Conservation (phyloP, 1,284 basidiomycete genomes). For the Cutaneotrichosporon sp. region DNA sequence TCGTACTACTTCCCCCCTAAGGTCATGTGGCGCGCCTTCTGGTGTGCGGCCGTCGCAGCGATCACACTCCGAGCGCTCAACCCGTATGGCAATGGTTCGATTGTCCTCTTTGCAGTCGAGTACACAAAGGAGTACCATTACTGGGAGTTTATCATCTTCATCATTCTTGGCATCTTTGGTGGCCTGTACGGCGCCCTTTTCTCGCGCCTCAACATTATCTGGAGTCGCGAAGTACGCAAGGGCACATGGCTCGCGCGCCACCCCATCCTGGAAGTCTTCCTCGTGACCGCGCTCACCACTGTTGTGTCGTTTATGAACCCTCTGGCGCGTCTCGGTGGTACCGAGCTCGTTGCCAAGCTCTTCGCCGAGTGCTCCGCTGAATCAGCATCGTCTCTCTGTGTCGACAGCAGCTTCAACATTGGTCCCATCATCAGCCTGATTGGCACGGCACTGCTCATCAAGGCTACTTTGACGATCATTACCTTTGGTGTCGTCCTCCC, state of each 20-base stretch:
- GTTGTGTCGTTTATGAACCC: conserved; percentile 80
- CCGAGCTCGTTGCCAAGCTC: conserved; percentile 80
- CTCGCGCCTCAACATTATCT: conserved; percentile 76
- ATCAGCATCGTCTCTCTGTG: conserved; percentile 66
- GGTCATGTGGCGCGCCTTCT: conserved; percentile 88
- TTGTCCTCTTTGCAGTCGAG: conserved; percentile 48
- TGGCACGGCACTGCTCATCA: conserved; percentile 69
- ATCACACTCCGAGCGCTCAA: conserved; percentile 82
- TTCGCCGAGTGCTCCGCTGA: conserved; percentile 74
- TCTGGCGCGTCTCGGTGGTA: conserved; percentile 88
- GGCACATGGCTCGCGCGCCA: conserved; percentile 73
- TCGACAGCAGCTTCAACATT: conserved; percentile 60
- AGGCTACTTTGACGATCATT: conserved; percentile 75
- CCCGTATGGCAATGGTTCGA: conserved; percentile 67
- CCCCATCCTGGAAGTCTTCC: conserved; percentile 75
- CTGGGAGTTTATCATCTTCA: conserved; percentile 60
- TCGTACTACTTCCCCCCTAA: conserved; percentile 94
- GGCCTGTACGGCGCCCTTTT: conserved; percentile 93
- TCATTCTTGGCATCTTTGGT: conserved; percentile 80
- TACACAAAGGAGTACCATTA: conserved; percentile 48
- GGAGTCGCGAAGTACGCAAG: conserved; percentile 75
- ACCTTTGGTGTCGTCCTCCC: conserved; percentile 93
- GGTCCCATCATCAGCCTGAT: conserved; percentile 65
- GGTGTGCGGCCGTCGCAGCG: conserved; percentile 90
- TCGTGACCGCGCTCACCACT: conserved; percentile 73